Base-by-base conservation (phyloP, 2,329 filamentous ascomycete genomes). In the Cercospora sesami region DNA sequence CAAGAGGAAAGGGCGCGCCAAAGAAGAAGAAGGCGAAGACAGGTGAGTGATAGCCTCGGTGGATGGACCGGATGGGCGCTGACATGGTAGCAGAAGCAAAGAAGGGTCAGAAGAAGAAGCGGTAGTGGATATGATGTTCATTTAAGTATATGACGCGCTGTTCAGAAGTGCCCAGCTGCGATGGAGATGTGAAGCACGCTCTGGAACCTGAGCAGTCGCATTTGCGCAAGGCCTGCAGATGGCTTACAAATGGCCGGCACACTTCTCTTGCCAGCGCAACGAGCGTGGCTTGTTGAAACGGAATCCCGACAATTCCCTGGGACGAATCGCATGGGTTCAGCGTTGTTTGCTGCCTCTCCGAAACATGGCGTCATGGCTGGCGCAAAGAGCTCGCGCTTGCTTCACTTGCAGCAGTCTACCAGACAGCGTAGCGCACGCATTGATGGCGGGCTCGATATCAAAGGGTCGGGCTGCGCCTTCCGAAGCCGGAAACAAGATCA, bases 1-100 rank as follows among this genome's bases (percentile, higher is more conserved):
- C 86, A 31, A 89, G 93, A 83, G 94, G 93, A 73, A 97, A 98
- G 85, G 90, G 90, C 65, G 87, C 90, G 55, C 93, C 94, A 7
- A 91, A 96, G 87, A 97, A 96, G 87, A 96, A 95, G 86, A 89
- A 85, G 77, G 89, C 85, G 55, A 81, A 81, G 73, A 80, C 80
- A 67, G 82, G 82, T 83, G 65, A 75, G 77, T 79, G 75, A 55
- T 45, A 5, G 57, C 36, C 7, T 70, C 76, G 18, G 33, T 12
- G 30, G 28, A 28, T 2, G 21, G 5, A 26, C 10, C 2, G 16
- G 28, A n/a, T 5, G 28, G 23, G 28, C 61, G 79, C 79, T 74
- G 76, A 69, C 10, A 21, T 21, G 5, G 4, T 2, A 42, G 33
- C 58, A 67, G 39, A 58, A 63, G 58, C 68, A 42, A 36, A 31